Base-by-base conservation (phyloP, 331 rosid species). In the Quercus tomentella region DNA sequence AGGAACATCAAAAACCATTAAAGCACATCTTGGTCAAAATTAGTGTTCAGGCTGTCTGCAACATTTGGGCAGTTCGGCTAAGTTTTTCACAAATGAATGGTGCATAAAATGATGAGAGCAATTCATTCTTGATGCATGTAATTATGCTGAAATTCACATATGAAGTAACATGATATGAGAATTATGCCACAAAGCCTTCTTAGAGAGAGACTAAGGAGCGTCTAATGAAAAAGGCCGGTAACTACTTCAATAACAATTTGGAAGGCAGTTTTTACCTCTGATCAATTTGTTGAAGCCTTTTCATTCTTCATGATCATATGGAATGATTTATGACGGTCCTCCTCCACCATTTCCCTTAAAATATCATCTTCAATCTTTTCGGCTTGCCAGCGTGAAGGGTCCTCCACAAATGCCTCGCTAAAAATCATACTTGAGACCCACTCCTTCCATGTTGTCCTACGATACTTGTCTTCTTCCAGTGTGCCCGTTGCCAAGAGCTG, bases 351-450 rank as follows among this genome's bases (percentile, higher is more conserved):
- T 78, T 95, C 98, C 30, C 96, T 75, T 7, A 95, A 79, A 72
- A 90, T 87, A 15, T 93, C 98, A 63, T 93, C 99, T 81, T 95
- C 99, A 71, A 95, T 88, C 88, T 95, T 95, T 81, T 95, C 87
- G 4, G 93, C 91, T 84, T 95, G 97, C 99, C 98, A 89, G 26
- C 72, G 82, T 20, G 99, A 93, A 76, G 96, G 98, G 61, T 93
- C 99, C 85, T 93, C 97, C 76, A 91, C 99, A 74, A 93, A 93
- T 0, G 84, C 99, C 86, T 95, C 98, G 3, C 97, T 93, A 74
- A 95, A 95, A 55, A 93, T 95, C 99, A 95, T 95, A 82, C 92
- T 90, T 2, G 99, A 95, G 7, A 95, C 98, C 97, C 98, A 90
- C 78, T 93, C 99, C 84, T 95, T 95, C 99, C 99, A 88, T 2